These are phyloP conservation scores for Tilletia horrida DNA, from an alignment of 1,284 basidiomycete genomes.

Conservation along the genomic window DNA sequence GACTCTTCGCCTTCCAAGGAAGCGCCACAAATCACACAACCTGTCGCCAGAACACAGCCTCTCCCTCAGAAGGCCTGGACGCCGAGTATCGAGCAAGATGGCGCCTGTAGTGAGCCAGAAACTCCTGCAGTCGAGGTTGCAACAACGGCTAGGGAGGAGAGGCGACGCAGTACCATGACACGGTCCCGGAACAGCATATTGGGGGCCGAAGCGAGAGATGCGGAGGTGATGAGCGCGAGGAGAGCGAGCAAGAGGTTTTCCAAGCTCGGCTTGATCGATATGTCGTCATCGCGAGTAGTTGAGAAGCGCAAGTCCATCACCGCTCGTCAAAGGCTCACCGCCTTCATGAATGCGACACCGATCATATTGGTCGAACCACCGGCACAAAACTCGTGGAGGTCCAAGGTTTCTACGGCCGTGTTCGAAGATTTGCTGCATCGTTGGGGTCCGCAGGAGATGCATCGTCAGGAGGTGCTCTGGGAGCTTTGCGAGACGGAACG, in stretches of 20 bases:
- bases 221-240: slow-evolving; percentile 2
- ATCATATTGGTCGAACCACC: slow-evolving; percentile 23
- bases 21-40: no score
- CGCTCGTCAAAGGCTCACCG: slow-evolving; percentile 1
- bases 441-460: slow-evolving; percentile 26
- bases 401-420: not conserved
- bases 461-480: slow-evolving; percentile 28
- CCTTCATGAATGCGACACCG: not conserved
- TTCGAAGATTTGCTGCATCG: slow-evolving; percentile 16
- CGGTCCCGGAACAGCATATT: not conserved
- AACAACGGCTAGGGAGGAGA: not conserved
- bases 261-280: slow-evolving; percentile 10
- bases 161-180: not conserved
- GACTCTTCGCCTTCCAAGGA: no score
- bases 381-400: slow-evolving; percentile 22
- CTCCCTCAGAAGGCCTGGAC: not conserved
- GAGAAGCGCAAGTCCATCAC: slow-evolving; percentile 10
- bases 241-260: slow-evolving; percentile 13
- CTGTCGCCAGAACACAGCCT: not conserved
- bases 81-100: not conserved
- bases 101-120: not conserved
- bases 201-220: not conserved
- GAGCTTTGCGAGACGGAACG: slow-evolving; percentile 24
- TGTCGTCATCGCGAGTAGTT: not conserved
- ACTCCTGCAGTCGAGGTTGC: not conserved